Conservation (phyloP, 306 rosid genomes). For the Vicia faba region DNA sequence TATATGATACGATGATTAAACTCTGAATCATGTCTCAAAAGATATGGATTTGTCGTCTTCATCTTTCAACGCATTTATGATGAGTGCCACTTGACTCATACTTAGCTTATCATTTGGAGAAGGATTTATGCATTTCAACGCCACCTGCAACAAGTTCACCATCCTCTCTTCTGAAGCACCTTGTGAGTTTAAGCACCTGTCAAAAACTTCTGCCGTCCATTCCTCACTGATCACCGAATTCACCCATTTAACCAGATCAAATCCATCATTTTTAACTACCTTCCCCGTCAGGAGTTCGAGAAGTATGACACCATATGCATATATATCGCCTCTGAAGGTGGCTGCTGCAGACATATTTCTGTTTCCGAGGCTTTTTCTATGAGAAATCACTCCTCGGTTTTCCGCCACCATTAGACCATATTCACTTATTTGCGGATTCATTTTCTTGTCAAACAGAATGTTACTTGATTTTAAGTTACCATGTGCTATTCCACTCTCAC, state of each 20-base stretch:
- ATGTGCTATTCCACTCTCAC: conserved; percentile 54
- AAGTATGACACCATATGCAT: conserved; percentile 69
- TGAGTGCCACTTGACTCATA: conserved; percentile 53
- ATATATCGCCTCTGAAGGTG: conserved; percentile 58
- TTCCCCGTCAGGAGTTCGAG: conserved; percentile 73
- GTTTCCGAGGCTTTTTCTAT: conserved; percentile 23
- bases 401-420: conserved; percentile 65
- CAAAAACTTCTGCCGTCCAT: conserved; percentile 74
- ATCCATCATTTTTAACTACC: conserved; percentile 62
- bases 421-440: conserved; percentile 66
- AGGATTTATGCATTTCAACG: conserved; percentile 54
- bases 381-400: conserved; percentile 32
- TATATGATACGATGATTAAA: not conserved
- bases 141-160: conserved; percentile 67
- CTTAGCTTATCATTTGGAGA: conserved; percentile 55
- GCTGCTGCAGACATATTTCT: conserved; percentile 27
- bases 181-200: conserved; percentile 47
- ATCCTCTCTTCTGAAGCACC: conserved; percentile 72
- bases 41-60: conserved; percentile 62
- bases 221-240: conserved; percentile 64
- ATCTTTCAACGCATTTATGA: conserved; percentile 51
- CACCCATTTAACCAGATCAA: conserved; percentile 67
- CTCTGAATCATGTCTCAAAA: conserved; percentile 37
- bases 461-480: conserved; percentile 76
- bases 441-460: conserved; percentile 63